Conservation (phyloP, 2,329 filamentous ascomycete species). For the Aureobasidium sp. region DNA sequence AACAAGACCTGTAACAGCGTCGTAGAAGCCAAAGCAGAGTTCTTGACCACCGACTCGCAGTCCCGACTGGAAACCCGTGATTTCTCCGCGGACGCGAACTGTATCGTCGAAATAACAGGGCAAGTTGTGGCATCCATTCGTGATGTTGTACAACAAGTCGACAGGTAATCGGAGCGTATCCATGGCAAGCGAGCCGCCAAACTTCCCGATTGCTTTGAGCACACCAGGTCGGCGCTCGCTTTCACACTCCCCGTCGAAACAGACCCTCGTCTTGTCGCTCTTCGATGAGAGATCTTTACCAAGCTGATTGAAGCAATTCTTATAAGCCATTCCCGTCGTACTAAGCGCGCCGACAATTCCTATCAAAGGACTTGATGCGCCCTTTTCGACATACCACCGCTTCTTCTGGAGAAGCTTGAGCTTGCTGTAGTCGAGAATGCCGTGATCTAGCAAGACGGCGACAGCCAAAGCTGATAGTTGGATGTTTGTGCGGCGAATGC, state of each 20-base stretch:
- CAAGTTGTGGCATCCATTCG: slow-evolving; percentile 64
- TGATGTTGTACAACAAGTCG: slow-evolving; percentile 31
- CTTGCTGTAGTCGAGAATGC: not conserved
- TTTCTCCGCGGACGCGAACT: slow-evolving; percentile 54
- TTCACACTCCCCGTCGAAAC: not conserved
- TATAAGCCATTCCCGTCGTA: not conserved
- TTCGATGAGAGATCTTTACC: not conserved
- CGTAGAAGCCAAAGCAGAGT: not conserved
- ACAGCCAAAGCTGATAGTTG: slow-evolving; percentile 46
- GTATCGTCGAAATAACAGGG: slow-evolving; percentile 56
- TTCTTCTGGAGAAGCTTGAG: not conserved
- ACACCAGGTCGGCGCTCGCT: not conserved
- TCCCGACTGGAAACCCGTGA: slow-evolving; percentile 59
- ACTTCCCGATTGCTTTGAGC: not conserved
- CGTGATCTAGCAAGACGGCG: too few relatives aligned
- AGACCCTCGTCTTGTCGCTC: not conserved
- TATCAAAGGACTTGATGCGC: not conserved
- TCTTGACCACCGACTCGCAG: slow-evolving; percentile 20
- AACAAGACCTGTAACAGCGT: slow-evolving; percentile 53
- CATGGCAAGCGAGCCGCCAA: not conserved
- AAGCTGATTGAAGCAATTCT: not conserved
- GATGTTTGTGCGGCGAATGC: slow-evolving; percentile 57
- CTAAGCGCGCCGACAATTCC: not conserved
- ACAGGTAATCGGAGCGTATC: not conserved
- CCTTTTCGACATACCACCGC: slow-evolving; percentile 5